Percentiles rank a stretch among this genome's conserved stretches.
Conservation (phyloP, 2,329 filamentous ascomycete genomes). For the Pseudogymnoascus sp. region DNA sequence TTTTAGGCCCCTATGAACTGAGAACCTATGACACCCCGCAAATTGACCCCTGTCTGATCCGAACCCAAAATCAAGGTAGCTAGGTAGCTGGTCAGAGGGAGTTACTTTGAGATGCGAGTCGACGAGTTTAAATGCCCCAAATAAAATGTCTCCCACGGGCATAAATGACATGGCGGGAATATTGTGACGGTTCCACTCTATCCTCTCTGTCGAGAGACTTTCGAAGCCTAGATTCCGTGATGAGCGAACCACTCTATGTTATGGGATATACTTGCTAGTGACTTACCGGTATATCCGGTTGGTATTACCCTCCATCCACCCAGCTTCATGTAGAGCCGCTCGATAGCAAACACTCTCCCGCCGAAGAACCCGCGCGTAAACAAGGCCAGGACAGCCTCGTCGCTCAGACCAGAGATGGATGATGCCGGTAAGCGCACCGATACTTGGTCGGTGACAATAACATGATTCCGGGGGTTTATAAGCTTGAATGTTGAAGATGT, state of each 20-base stretch:
- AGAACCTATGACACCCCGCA: neutral
- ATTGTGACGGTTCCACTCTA: conserved; percentile 1
- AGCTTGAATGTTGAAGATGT: conserved; percentile 1
- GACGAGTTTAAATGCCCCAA: neutral
- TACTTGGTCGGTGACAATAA: conserved; percentile 4
- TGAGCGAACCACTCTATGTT: neutral
- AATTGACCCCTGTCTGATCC: neutral
- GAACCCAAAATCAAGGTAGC: conserved; percentile 3
- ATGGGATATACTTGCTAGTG: neutral
- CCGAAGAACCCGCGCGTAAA: conserved; percentile 18
- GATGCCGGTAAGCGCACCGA: neutral
- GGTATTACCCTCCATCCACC: neutral
- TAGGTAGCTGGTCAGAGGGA: neutral
- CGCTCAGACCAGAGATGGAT: conserved; percentile 9
- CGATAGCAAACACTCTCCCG: conserved; percentile 17
- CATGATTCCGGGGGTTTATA: neutral
- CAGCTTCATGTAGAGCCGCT: conserved; percentile 11
- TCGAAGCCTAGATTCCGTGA: neutral
- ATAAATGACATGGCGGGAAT: neutral
- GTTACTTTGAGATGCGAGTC: neutral
- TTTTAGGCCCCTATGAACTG: neutral
- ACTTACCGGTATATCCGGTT: neutral
- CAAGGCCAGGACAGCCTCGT: conserved; percentile 16
- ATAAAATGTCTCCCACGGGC: conserved; percentile 1
- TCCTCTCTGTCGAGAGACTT: neutral